Evolutionary conservation across 1,284 basidiomycete genomes (phyloP).

Genomic region (Moesziomyces sp.): DNA sequence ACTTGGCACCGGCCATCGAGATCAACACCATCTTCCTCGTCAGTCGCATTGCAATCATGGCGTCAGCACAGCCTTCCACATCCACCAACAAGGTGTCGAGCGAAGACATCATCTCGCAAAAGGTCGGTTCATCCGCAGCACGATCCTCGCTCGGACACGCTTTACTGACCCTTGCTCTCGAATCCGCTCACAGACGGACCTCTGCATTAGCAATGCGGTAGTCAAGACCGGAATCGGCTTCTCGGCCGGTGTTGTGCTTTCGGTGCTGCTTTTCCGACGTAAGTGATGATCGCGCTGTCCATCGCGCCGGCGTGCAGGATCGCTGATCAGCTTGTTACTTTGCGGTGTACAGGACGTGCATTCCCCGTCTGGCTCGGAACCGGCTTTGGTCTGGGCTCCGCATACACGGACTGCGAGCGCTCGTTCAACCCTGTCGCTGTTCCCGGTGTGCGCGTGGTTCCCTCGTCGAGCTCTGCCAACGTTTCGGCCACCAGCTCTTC

Average conservation of each 20-base stretch:
- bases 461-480: conserved; percentile 68
- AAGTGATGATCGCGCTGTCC: conserved; percentile 69
- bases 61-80: conserved; percentile 42
- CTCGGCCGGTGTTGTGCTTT: conserved; percentile 90
- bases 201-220: conserved; percentile 70
- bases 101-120: conserved; percentile 85
- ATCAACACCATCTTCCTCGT: not conserved
- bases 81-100: conserved; percentile 72
- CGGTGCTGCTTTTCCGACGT: conserved; percentile 95
- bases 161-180: conserved; percentile 1
- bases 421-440: conserved; percentile 94
- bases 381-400: conserved; percentile 83
- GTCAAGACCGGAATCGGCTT: conserved; percentile 88
- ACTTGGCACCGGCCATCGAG: not conserved
- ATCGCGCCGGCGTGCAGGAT: conserved; percentile 21
- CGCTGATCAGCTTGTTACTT: conserved; percentile 15
- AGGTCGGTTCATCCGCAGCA: conserved; percentile 72
- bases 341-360: conserved; percentile 78
- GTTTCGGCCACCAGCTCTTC: conserved; percentile 39
- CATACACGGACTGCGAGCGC: conserved; percentile 95
- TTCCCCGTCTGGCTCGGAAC: conserved; percentile 95
- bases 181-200: conserved; percentile 41
- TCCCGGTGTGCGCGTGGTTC: conserved; percentile 84
- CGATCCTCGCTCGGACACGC: not conserved
- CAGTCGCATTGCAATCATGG: conserved; percentile 24